A percentile compares a stretch with the other conserved stretches of the same genome.
phyloP scores from a whole-genome alignment of 1,284 basidiomycete species.

The Vanrija sp. region DNA sequence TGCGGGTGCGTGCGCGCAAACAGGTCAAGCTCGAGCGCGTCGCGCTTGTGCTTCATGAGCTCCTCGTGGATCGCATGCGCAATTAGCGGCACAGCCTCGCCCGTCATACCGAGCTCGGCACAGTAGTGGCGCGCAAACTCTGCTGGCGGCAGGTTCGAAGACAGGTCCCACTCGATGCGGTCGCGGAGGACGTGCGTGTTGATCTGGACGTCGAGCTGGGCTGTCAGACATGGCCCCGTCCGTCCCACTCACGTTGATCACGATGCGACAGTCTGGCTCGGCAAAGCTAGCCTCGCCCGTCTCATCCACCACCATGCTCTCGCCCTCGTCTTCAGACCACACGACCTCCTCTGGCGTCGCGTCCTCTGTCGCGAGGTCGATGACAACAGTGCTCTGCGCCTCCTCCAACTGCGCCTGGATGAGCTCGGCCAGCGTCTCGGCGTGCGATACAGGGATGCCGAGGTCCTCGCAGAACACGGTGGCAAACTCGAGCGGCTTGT shows the following conservation, averaged over 20 bases:
- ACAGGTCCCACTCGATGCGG: slow-evolving; percentile 97
- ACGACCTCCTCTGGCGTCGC: slow-evolving; percentile 38
- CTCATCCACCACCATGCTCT: slow-evolving; percentile 20
- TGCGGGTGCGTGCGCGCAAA: slow-evolving; percentile 59
- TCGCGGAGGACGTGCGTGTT: slow-evolving; percentile 84
- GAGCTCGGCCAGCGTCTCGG: slow-evolving; percentile 72
- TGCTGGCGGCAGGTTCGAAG: slow-evolving; percentile 86
- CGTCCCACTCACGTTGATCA: slow-evolving; percentile 68
- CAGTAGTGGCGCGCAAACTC: slow-evolving; percentile 77
- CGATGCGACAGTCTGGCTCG: slow-evolving; percentile 79
- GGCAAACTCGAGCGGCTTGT: slow-evolving; percentile 80
- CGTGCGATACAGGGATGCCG: slow-evolving; percentile 64
- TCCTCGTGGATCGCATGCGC: slow-evolving; percentile 93
- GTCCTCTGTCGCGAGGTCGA: slow-evolving; percentile 51
- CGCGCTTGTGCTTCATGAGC: slow-evolving; percentile 87
- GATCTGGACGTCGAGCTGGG: slow-evolving; percentile 95
- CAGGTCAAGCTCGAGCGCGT: slow-evolving; percentile 88
- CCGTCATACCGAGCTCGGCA: slow-evolving; percentile 78
- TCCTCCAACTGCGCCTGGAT: slow-evolving; percentile 90
- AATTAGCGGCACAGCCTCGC: slow-evolving; percentile 82
- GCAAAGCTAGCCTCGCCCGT: slow-evolving; percentile 53
- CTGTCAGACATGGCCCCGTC: neutral
- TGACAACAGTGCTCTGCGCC: slow-evolving; percentile 69
- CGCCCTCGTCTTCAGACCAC: slow-evolving; percentile 32
- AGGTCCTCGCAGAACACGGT: slow-evolving; percentile 81